Base-by-base conservation (phyloP, 2,329 filamentous ascomycete species). In the Penicillium sp. region DNA sequence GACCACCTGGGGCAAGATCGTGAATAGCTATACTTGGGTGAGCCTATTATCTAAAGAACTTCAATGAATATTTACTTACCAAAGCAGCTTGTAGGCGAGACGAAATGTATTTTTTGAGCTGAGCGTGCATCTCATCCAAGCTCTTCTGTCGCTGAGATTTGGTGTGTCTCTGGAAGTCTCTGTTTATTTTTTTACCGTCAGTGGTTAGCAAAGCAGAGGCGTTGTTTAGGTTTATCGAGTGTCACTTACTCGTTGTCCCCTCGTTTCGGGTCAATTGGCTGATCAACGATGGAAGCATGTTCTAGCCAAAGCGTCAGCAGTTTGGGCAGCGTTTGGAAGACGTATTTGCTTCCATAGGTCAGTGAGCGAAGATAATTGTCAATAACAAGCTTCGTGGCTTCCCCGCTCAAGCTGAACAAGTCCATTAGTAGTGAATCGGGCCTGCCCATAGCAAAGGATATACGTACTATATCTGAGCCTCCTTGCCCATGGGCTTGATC, bases 241-340 rank as follows among this genome's bases (percentile, higher is more conserved):
- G 14, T 7, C 24, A 61, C 71, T 62, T 63, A 76, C 74, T 71
- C 69, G 46, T 74, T 73, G 39, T 75, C 74, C 24, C 77, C 77
- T 50, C 75, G 71, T 57, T 77, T 79, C 1, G 75, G 68, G 61
- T 82, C 79, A 51, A 81, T 67, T 24, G 76, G 74, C 61, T 85
- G 83, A 64, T 88, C 82, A 31, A 90, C 79, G 53, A 89, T 84
- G 33, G 88, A 86, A 5, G 90, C 92, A 55, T 99, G 81, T 63
- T 96, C 92, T 33, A 99, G 79, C 92, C 95, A 99, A 2, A 99
- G 78, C 0, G 94, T 99, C 36, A 99, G 75, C 41, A 96, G 81
- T 55, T 95, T 89, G 0, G 94, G 95, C 30, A 99, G 77, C 0
- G 92, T 96, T 70, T 97, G 92, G 64, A 96, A 95, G 39, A 96